Percentiles rank a stretch among this genome's conserved stretches.
These are phyloP conservation scores for Quercus parvula DNA, from an alignment of 306 rosid genomes.

Conservation along the genomic window DNA sequence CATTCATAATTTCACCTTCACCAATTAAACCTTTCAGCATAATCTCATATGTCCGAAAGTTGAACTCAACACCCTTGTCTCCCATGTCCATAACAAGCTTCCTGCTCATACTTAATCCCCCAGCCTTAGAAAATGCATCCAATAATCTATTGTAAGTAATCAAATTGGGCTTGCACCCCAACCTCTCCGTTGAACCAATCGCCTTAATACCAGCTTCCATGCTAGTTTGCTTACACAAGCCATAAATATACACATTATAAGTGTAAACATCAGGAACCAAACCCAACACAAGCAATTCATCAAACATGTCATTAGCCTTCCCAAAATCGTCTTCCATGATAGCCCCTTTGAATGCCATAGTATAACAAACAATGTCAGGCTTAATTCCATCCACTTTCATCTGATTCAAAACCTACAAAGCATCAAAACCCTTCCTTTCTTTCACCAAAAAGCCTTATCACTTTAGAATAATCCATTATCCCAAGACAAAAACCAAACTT, in stretches of 20 bases:
- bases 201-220: conserved; percentile 43
- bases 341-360: conserved; percentile 56
- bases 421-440: conserved; percentile 28
- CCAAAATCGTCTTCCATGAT: conserved; percentile 7
- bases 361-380: conserved; percentile 75
- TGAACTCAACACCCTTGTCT: conserved; percentile 47
- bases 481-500: conserved; percentile 57
- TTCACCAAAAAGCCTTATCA: conserved; percentile 54
- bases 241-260: conserved; percentile 56
- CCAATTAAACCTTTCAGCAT: conserved; percentile 54
- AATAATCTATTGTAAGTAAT: conserved; percentile 66
- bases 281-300: conserved; percentile 75
- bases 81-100: conserved; percentile 47
- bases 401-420: conserved; percentile 34
- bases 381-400: conserved; percentile 58
- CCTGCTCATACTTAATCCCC: conserved; percentile 37
- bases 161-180: conserved; percentile 68
- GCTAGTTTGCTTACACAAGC: conserved; percentile 63
- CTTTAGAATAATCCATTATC: conserved; percentile 51
- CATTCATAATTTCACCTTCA: conserved; percentile 50
- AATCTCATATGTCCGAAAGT: conserved; percentile 50
- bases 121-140: conserved; percentile 39
- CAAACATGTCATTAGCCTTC: conserved; percentile 58
- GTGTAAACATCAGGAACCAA: conserved; percentile 68
- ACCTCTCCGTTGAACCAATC: conserved; percentile 52